Evolutionary conservation across 2,329 filamentous ascomycete genomes (phyloP).

Genomic region (Colletotrichum sp.): DNA sequence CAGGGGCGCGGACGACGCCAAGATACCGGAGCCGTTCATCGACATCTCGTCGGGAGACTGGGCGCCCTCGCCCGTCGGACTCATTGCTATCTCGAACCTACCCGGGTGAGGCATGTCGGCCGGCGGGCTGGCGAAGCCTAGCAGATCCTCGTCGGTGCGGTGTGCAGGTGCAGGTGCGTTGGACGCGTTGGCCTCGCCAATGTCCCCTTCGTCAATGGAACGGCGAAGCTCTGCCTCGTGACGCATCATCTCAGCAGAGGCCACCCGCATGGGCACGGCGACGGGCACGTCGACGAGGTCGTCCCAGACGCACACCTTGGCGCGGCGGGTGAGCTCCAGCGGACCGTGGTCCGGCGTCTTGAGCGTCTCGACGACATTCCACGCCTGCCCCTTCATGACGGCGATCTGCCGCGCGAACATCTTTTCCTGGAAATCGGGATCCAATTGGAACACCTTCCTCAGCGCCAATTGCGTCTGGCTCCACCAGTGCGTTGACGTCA

Average conservation of each 20-base stretch:
- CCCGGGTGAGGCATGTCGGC: constrained; percentile 76
- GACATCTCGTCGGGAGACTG: constrained; percentile 41
- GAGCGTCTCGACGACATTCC: constrained; percentile 98
- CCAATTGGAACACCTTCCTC: constrained; percentile 86
- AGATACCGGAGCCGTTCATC: constrained; percentile 13
- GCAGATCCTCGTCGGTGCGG: constrained; percentile 65
- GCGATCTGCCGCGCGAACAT: constrained; percentile 99
- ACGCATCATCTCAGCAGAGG: constrained; percentile 83
- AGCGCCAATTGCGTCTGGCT: constrained; percentile 88
- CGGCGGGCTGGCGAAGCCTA: constrained; percentile 67
- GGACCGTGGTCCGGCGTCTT: constrained; percentile 93
- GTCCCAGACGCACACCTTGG: constrained; percentile 96
- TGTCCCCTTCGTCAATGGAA: constrained; percentile 85
- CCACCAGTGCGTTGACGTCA: constrained; percentile 98
- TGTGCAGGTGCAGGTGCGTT: constrained; percentile 33
- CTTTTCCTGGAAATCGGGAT: constrained; percentile 95
- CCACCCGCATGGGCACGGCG: constrained; percentile 85
- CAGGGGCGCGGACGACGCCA: constrained; percentile 6
- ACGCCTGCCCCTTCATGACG: constrained; percentile 98
- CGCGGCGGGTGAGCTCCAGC: constrained; percentile 86
- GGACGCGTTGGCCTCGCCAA: constrained; percentile 57
- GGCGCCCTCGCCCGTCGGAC: constrained; percentile 43
- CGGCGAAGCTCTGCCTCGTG: constrained; percentile 28
- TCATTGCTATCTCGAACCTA: constrained; percentile 70
- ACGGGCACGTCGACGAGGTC: constrained; percentile 96